phyloP scores from a whole-genome alignment of 805 yeast species.

The Candida railenensis region DNA sequence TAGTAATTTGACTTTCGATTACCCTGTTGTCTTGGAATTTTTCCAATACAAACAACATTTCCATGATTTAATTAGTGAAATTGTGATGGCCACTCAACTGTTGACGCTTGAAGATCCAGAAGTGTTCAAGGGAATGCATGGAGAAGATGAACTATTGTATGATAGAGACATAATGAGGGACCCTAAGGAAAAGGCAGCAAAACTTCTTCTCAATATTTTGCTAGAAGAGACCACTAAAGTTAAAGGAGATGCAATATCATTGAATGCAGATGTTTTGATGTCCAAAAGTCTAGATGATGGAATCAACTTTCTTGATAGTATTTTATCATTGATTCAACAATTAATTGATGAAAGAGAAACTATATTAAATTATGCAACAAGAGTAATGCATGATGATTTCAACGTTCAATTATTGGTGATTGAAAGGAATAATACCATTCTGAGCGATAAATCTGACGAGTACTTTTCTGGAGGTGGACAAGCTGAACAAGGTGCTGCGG shows the following conservation, averaged over 20 bases:
- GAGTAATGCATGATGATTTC: conserved; percentile 75
- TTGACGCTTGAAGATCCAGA: conserved; percentile 75
- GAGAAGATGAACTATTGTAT: conserved; percentile 47
- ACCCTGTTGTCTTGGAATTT: conserved; percentile 65
- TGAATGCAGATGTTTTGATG: conserved; percentile 40
- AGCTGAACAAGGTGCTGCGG: neutral
- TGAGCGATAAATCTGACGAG: conserved; percentile 37
- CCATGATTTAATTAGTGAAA: conserved; percentile 57
- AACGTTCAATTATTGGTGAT: conserved; percentile 56
- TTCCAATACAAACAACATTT: conserved; percentile 70
- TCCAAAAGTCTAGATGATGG: conserved; percentile 37
- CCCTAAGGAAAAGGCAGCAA: conserved; percentile 51
- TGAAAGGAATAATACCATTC: conserved; percentile 42
- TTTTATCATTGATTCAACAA: conserved; percentile 47
- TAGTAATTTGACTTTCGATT: conserved; percentile 38
- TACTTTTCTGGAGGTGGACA: conserved; percentile 15
- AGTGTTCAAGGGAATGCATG: conserved; percentile 61
- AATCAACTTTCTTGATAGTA: conserved; percentile 29
- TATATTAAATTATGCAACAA: conserved; percentile 67
- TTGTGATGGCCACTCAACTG: conserved; percentile 67
- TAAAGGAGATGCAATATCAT: conserved; percentile 32
- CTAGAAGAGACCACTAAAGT: conserved; percentile 41
- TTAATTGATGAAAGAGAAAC: conserved; percentile 71
- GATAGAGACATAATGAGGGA: conserved; percentile 36
- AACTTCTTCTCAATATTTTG: conserved; percentile 45